A percentile compares a stretch with the other conserved stretches of the same genome.
Conservation (phyloP, 331 rosid genomes). For the Acacia concinna region DNA sequence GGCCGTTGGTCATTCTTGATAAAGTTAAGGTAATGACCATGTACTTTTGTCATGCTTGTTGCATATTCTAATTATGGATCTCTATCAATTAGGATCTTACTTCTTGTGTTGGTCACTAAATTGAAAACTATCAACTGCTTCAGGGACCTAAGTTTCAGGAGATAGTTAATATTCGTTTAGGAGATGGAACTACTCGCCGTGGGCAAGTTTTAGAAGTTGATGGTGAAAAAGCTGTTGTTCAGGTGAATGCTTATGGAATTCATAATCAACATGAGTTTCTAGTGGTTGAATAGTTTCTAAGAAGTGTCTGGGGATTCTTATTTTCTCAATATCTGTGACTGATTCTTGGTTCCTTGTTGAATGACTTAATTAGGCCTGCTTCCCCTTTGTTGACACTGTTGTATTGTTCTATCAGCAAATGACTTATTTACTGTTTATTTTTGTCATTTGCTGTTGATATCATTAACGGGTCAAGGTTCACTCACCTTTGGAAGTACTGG, state of each 20-base stretch:
- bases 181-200: slow-evolving; percentile 89
- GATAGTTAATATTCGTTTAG: slow-evolving; percentile 96
- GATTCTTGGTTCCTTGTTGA: slow-evolving; percentile 4
- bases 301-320: neutral
- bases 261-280: neutral
- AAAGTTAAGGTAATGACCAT: slow-evolving; percentile 83
- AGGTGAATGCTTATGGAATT: slow-evolving; percentile 51
- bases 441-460: neutral
- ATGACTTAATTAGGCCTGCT: slow-evolving; percentile 14
- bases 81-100: neutral
- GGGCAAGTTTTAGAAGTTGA: slow-evolving; percentile 99
- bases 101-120: slow-evolving; percentile 19
- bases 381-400: slow-evolving; percentile 44
- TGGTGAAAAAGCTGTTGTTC: slow-evolving; percentile 98
- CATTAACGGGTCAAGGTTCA: slow-evolving; percentile 2
- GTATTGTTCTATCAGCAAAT: slow-evolving; percentile 9
- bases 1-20: slow-evolving; percentile 96
- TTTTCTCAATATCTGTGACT: neutral
- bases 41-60: slow-evolving; percentile 3
- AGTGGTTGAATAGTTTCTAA: neutral
- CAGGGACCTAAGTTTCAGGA: slow-evolving; percentile 99
- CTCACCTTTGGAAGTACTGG: slow-evolving; percentile 15
- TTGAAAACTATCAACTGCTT: slow-evolving; percentile 31
- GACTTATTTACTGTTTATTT: slow-evolving; percentile 19
- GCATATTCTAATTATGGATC: slow-evolving; percentile 14